phyloP scores from a whole-genome alignment of 169 alveolate genomes.

The Plasmodium berghei region DNA sequence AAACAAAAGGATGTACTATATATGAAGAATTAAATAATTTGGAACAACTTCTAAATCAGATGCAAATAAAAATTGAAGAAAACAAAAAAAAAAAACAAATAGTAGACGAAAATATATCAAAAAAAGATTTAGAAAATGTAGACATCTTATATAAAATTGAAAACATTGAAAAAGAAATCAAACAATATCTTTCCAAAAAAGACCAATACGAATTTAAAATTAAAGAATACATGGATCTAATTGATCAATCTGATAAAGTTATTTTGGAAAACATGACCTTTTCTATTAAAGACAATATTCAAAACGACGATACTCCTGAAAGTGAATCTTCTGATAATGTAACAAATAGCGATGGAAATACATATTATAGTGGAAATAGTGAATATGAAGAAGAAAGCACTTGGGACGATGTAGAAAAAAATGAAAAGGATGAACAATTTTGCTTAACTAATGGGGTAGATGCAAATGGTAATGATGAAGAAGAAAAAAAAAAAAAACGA shows the following conservation, averaged over 20 bases:
- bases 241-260: slow-evolving; percentile 32
- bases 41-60: slow-evolving; percentile 1
- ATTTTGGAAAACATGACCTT: slow-evolving; percentile 19
- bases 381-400: slow-evolving; percentile 1
- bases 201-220: slow-evolving; percentile 24
- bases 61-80: slow-evolving; percentile 34
- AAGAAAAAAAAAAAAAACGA: slow-evolving; percentile 33
- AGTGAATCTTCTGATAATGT: background rate
- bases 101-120: slow-evolving; percentile 47
- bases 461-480: slow-evolving; percentile 5
- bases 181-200: slow-evolving; percentile 7
- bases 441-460: background rate
- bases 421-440: background rate
- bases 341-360: background rate
- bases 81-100: slow-evolving; percentile 63
- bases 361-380: background rate
- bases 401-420: background rate
- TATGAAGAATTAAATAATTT: slow-evolving; percentile 31
- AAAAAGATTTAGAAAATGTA: slow-evolving; percentile 72
- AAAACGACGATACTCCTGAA: background rate
- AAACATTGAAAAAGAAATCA: slow-evolving; percentile 31
- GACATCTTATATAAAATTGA: slow-evolving; percentile 53
- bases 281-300: background rate
- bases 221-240: slow-evolving; percentile 21
- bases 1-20: slow-evolving; percentile 79